Conservation (phyloP, 2,329 filamentous ascomycete genomes). For the Penicillium sp. region DNA sequence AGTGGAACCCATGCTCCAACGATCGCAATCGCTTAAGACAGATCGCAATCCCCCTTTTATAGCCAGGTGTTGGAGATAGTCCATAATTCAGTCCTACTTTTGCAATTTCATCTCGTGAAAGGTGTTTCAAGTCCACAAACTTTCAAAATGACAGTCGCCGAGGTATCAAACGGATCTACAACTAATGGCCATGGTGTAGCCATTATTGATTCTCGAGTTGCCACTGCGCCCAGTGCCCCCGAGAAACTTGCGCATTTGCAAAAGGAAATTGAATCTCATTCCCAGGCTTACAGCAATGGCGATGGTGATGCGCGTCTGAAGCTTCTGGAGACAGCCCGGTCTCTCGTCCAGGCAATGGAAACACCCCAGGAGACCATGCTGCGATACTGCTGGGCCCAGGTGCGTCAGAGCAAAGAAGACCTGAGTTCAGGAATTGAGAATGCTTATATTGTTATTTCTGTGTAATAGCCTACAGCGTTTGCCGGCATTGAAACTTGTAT, state of each 20-base stretch:
- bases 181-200: not conserved
- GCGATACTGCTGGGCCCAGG: conserved; percentile 27
- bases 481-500: conserved; percentile 19
- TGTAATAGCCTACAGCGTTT: conserved; percentile 10
- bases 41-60: not conserved
- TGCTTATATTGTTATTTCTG: not conserved
- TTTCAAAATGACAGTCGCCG: conserved; percentile 1
- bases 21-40: not conserved
- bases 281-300: conserved; percentile 12
- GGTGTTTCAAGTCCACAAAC: not conserved
- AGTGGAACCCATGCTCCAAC: not conserved
- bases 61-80: not conserved
- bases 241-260: conserved; percentile 20
- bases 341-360: conserved; percentile 27
- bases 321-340: conserved; percentile 26
- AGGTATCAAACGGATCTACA: not conserved
- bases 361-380: conserved; percentile 32
- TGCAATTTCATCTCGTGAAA: not conserved
- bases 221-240: conserved; percentile 20
- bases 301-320: conserved; percentile 19
- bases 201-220: conserved; percentile 18
- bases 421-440: not conserved
- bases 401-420: conserved; percentile 1
- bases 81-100: not conserved
- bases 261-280: conserved; percentile 15